These are phyloP conservation scores for Neovahlkampfia damariscottae DNA, from an alignment of 78 protist species.

Conservation along the genomic window DNA sequence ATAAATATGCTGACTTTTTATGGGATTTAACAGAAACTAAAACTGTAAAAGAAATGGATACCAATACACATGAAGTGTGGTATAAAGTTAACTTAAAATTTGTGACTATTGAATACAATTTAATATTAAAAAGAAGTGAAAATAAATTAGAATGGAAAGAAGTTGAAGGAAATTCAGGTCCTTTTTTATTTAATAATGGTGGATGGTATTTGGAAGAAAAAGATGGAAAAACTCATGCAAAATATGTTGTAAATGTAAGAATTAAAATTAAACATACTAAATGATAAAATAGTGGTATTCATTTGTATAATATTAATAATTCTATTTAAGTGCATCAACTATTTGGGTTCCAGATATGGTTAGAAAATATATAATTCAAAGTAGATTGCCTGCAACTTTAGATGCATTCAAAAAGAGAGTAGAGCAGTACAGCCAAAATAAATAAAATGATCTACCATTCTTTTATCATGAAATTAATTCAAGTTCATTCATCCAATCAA, in stretches of 20 bases:
- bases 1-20: neutral
- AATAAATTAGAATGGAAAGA: neutral
- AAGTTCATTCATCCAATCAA: no score
- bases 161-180: neutral
- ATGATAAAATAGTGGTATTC: no score
- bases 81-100: neutral
- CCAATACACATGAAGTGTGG: neutral
- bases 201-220: neutral
- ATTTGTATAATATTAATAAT: no score
- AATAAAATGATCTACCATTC: no score
- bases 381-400: neutral
- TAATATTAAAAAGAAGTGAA: neutral
- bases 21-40: neutral
- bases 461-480: no score
- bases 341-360: neutral
- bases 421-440: no score
- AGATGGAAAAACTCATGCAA: neutral
- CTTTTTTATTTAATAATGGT: neutral
- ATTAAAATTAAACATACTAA: no score
- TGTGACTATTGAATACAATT: neutral
- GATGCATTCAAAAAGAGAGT: constrained; percentile 1
- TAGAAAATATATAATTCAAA: neutral
- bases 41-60: neutral
- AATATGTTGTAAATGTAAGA: no score
- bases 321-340: neutral